phyloP scores from a whole-genome alignment of 345 rosid genomes.

The Limnanthes douglasii region DNA sequence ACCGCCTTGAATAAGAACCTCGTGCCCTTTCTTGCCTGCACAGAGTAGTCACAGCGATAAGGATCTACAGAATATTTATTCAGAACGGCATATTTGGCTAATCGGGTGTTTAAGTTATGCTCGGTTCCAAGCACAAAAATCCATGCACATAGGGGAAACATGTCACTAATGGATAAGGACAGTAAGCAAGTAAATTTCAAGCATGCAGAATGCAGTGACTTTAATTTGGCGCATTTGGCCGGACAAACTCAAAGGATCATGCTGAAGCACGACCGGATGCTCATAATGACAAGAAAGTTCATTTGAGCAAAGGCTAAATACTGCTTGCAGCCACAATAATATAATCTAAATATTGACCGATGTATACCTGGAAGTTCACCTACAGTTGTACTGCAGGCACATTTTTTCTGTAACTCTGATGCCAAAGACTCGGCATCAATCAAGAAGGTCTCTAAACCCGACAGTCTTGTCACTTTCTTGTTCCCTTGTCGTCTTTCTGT shows the following conservation, averaged over 20 bases:
- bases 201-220: too few species aligned
- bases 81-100: background rate
- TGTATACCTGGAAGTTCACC: conserved; percentile 61
- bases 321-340: too few species aligned
- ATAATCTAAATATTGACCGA: too few species aligned
- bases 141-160: too few species aligned
- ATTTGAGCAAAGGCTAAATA: too few species aligned
- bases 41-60: background rate
- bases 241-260: background rate
- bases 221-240: background rate
- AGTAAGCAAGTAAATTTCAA: too few species aligned
- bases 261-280: too few species aligned
- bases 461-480: conserved; percentile 74
- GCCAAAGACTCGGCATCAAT: conserved; percentile 77
- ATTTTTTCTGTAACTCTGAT: conserved; percentile 93
- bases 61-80: too few species aligned
- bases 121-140: too few species aligned
- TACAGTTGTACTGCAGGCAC: conserved; percentile 88
- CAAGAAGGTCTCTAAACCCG: conserved; percentile 70
- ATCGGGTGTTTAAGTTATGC: conserved; percentile 1
- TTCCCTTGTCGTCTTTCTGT: conserved; percentile 90
- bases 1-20: conserved; percentile 89
- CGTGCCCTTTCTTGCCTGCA: conserved; percentile 84
- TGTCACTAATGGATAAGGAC: too few species aligned
- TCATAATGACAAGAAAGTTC: too few species aligned